A percentile compares a stretch with the other conserved stretches of the same genome.
Conservation (phyloP, 306 rosid genomes). For the Ammopiptanthus mongolicus region DNA sequence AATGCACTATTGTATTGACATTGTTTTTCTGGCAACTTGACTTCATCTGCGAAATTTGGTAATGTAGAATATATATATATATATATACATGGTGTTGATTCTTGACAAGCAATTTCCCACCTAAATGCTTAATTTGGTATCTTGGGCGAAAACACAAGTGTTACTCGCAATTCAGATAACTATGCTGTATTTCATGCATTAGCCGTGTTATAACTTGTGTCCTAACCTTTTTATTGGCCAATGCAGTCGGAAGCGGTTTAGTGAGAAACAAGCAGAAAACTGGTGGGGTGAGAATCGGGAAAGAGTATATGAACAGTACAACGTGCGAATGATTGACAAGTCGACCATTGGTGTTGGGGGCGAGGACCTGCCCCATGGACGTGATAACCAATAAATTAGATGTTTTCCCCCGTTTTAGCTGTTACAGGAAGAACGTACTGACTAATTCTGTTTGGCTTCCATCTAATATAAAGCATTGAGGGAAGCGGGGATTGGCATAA, state of each 20-base stretch:
- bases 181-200: neutral
- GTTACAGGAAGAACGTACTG: conserved; percentile 41
- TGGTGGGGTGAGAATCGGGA: conserved; percentile 97
- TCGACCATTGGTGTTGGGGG: conserved; percentile 79
- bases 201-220: neutral
- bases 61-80: neutral
- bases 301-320: conserved; percentile 81
- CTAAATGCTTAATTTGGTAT: neutral
- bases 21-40: neutral
- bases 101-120: neutral
- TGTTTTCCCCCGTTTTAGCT: conserved; percentile 42
- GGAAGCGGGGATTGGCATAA: conserved; percentile 53
- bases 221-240: conserved; percentile 19
- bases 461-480: conserved; percentile 40
- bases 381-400: conserved; percentile 58
- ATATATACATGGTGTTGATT: neutral
- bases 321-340: conserved; percentile 78
- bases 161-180: neutral
- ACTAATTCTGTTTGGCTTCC: conserved; percentile 54
- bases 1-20: neutral
- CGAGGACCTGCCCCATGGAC: conserved; percentile 76
- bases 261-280: conserved; percentile 89
- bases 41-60: neutral
- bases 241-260: conserved; percentile 89
- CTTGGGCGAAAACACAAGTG: neutral